These are phyloP conservation scores for Protea cynaroides DNA, from an alignment of 164 flowering plant species.

Conservation along the genomic window DNA sequence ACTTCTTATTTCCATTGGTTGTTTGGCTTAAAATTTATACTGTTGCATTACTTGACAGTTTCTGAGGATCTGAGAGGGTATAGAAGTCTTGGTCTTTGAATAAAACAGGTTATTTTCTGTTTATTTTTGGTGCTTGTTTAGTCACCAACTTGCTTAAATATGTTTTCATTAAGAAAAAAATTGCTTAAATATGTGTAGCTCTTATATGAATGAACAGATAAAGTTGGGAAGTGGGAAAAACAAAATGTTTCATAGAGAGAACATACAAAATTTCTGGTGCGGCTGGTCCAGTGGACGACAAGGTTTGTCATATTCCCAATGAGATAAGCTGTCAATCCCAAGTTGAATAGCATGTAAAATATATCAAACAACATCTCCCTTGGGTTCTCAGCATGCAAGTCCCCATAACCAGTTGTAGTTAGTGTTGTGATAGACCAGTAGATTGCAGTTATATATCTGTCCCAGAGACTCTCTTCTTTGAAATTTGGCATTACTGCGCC, in stretches of 20 bases:
- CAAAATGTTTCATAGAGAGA: slow-evolving; percentile 5
- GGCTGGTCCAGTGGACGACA: slow-evolving; percentile 90
- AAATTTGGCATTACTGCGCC: slow-evolving; percentile 86
- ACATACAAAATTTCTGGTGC: slow-evolving; percentile 88
- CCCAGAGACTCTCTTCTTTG: slow-evolving; percentile 66
- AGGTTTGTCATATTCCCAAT: slow-evolving; percentile 99
- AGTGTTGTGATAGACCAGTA: slow-evolving; percentile 97
- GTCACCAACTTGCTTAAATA: not conserved
- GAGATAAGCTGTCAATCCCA: slow-evolving; percentile 87
- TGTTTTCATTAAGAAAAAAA: no score
- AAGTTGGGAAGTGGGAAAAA: not conserved
- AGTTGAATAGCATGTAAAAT: slow-evolving; percentile 89
- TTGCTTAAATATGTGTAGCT: not conserved
- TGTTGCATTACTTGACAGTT: not conserved
- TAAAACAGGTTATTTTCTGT: not conserved
- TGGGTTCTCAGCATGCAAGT: slow-evolving; percentile 86
- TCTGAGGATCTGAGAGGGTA: not conserved
- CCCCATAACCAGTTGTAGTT: slow-evolving; percentile 95
- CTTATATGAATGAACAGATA: not conserved
- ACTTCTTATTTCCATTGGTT: not conserved
- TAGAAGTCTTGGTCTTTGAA: not conserved
- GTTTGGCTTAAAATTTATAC: not conserved
- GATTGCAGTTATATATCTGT: slow-evolving; percentile 73
- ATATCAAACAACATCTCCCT: slow-evolving; percentile 89
- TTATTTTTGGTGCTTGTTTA: not conserved